Evolutionary conservation across 768 basidiomycete genomes (phyloP).

Genomic region (Russula vinacea): DNA sequence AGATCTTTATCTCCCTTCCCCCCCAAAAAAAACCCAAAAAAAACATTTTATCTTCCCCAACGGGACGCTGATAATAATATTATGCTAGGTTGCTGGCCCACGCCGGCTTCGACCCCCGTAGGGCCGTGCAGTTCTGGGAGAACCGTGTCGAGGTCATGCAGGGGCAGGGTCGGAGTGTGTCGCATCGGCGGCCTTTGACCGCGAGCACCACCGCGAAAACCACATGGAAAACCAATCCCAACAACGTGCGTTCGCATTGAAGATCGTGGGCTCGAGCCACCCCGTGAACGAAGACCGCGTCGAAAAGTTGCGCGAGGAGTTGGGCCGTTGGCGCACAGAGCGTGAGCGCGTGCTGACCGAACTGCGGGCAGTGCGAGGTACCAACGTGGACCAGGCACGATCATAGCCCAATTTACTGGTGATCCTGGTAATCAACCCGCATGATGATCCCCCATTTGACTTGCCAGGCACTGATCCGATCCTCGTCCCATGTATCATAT

Average conservation of each 20-base stretch:
- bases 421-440: not conserved
- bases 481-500: conserved; percentile 8
- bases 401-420: conserved; percentile 15
- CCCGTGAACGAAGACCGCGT: conserved; percentile 67
- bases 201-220: conserved; percentile 35
- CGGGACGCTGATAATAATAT: conserved; percentile 7
- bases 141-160: conserved; percentile 42
- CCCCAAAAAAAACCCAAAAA: not conserved
- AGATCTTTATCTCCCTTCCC: conserved; percentile 16
- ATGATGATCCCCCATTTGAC: not conserved
- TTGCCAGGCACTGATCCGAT: not conserved
- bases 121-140: conserved; percentile 84
- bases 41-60: not conserved
- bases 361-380: conserved; percentile 15
- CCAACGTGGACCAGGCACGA: not conserved
- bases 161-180: conserved; percentile 47
- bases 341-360: conserved; percentile 34
- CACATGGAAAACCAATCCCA: conserved; percentile 30
- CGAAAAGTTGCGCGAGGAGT: conserved; percentile 58
- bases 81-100: conserved; percentile 75
- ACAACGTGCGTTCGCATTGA: conserved; percentile 37
- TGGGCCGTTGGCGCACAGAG: conserved; percentile 66
- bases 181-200: conserved; percentile 27
- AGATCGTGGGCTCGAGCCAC: conserved; percentile 58
- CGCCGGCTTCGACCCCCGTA: conserved; percentile 85